These are phyloP conservation scores for Mimosa bimucronata DNA, from an alignment of 306 rosid species.

Conservation along the genomic window DNA sequence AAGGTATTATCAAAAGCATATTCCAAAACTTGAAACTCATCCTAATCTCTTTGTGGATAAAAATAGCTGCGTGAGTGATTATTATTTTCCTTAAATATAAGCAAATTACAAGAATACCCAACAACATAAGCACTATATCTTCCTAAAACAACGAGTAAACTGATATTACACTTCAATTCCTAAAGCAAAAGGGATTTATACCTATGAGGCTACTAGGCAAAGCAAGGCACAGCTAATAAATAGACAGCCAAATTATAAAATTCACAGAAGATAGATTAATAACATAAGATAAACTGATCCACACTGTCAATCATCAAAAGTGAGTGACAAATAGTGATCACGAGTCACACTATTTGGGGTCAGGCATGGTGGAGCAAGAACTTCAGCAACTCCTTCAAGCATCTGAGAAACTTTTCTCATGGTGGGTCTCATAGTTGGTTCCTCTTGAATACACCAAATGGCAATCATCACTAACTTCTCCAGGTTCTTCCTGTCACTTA, in stretches of 20 bases:
- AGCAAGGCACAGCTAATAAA: neutral
- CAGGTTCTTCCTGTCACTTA: conserved; percentile 37
- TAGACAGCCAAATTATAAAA: neutral
- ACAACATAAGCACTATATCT: neutral
- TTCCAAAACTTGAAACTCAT: neutral
- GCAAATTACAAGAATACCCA: neutral
- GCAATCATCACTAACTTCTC: conserved; percentile 42
- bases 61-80: neutral
- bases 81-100: neutral
- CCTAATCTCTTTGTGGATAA: neutral
- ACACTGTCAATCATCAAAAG: neutral
- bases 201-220: neutral
- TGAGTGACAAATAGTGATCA: neutral
- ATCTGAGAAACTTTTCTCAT: conserved; percentile 45
- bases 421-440: conserved; percentile 44
- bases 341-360: conserved; percentile 10
- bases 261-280: too few relatives aligned
- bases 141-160: neutral
- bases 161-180: neutral
- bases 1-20: neutral
- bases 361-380: conserved; percentile 40
- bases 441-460: conserved; percentile 50
- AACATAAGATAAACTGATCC: neutral
- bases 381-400: conserved; percentile 53
- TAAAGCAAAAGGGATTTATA: neutral